Evolutionary conservation across 2,329 filamentous ascomycete genomes (phyloP).

Genomic region (Xylaria sp.): DNA sequence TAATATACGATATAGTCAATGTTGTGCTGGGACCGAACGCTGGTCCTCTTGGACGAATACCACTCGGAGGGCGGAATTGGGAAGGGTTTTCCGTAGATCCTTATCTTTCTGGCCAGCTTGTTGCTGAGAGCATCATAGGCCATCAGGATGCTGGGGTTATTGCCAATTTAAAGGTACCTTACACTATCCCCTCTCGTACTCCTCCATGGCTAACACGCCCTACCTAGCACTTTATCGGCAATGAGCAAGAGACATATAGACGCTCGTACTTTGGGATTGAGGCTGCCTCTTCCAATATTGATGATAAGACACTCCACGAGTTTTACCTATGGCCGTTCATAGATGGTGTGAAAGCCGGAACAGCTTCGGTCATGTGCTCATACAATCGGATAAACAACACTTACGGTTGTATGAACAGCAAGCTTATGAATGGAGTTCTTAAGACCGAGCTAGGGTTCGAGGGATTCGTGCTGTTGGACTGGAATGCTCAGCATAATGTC

Average conservation of each 20-base stretch:
- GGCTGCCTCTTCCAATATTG: conserved; percentile 65
- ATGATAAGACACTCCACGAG: conserved; percentile 69
- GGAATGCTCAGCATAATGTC: conserved; percentile 68
- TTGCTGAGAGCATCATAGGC: conserved; percentile 73
- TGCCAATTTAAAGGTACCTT: conserved; percentile 67
- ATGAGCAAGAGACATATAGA: conserved; percentile 65
- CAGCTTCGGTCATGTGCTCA: conserved; percentile 67
- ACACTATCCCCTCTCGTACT: background rate
- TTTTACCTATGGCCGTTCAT: conserved; percentile 71
- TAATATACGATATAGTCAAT: conserved; percentile 47
- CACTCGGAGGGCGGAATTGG: conserved; percentile 74
- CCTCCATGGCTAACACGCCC: conserved; percentile 31
- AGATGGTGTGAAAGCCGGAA: conserved; percentile 63
- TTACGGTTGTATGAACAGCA: conserved; percentile 76
- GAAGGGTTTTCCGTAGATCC: conserved; percentile 69
- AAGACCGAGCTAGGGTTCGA: conserved; percentile 69
- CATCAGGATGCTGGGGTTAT: conserved; percentile 81
- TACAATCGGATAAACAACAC: conserved; percentile 76
- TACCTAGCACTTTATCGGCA: conserved; percentile 60
- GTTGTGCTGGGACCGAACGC: conserved; percentile 70
- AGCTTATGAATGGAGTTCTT: conserved; percentile 70
- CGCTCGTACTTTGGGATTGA: conserved; percentile 52
- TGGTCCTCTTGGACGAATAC: conserved; percentile 70
- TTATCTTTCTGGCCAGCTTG: conserved; percentile 71
- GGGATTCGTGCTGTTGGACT: conserved; percentile 72